Conservation (phyloP, 805 yeast genomes). For the Candida awuae region DNA sequence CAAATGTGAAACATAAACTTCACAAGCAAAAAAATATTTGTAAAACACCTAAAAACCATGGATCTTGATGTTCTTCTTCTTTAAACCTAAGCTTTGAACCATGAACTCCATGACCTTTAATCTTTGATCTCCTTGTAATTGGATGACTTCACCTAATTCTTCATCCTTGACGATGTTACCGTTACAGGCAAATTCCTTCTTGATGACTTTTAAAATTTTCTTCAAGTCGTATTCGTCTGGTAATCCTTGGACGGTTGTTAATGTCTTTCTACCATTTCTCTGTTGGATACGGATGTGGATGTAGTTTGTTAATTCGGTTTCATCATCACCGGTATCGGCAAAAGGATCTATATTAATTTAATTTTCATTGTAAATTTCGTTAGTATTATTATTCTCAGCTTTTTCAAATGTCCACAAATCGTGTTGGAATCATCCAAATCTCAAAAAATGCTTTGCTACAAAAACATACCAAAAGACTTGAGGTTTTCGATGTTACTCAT, state of each 20-base stretch:
- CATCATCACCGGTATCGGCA: constrained; percentile 99
- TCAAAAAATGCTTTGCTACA: too few relatives aligned
- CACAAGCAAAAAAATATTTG: neutral
- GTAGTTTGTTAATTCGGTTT: constrained; percentile 90
- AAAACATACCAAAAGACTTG: constrained; percentile 57
- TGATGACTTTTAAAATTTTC: constrained; percentile 85
- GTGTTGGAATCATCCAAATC: too few relatives aligned
- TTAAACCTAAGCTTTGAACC: constrained; percentile 76
- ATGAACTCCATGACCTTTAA: constrained; percentile 90
- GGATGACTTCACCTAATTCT: constrained; percentile 94
- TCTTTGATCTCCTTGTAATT: constrained; percentile 98
- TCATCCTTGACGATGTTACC: constrained; percentile 96
- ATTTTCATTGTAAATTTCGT: neutral
- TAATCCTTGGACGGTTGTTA: constrained; percentile 96
- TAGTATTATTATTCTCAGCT: too few relatives aligned
- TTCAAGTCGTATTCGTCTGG: constrained; percentile 92
- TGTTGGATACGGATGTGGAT: constrained; percentile 98
- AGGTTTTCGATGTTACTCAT: constrained; percentile 91
- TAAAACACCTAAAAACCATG: constrained; percentile 76
- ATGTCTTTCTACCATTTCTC: constrained; percentile 98
- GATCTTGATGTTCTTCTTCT: constrained; percentile 94
- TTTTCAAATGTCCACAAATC: too few relatives aligned
- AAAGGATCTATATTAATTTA: constrained; percentile 60
- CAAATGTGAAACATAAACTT: too few relatives aligned
- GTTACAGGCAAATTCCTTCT: constrained; percentile 98